These are phyloP conservation scores for Exidia glandulosa DNA, from an alignment of 768 basidiomycete species.

Conservation along the genomic window DNA sequence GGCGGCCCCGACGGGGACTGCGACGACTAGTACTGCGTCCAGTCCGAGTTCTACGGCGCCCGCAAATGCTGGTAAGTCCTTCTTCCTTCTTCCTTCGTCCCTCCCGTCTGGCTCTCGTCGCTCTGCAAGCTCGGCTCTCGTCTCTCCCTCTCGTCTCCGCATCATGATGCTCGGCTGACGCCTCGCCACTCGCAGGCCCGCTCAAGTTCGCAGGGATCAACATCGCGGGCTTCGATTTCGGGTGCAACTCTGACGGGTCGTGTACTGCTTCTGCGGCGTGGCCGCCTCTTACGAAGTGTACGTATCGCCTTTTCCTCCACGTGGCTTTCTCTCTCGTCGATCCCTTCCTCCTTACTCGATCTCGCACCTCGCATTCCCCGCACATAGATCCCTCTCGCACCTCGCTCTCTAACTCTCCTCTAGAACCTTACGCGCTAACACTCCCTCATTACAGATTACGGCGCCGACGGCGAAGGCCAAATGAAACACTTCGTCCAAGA, in stretches of 20 bases:
- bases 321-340: background rate
- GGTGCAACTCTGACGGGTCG: conserved; percentile 25
- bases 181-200: background rate
- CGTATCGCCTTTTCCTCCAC: background rate
- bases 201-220: conserved; percentile 11
- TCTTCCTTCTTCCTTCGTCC: background rate
- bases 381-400: no score
- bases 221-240: conserved; percentile 47
- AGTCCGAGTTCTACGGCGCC: conserved; percentile 1
- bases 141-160: conserved; percentile 31
- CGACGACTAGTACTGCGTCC: conserved; percentile 1
- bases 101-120: conserved; percentile 1
- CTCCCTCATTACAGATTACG: conserved; percentile 35
- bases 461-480: conserved; percentile 41
- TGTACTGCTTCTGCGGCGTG: background rate
- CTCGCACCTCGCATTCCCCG: conserved; percentile 13
- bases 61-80: background rate
- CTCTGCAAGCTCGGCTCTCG: conserved; percentile 18
- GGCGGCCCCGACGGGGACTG: conserved; percentile 8
- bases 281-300: background rate
- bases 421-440: conserved; percentile 28
- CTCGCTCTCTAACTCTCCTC: background rate
- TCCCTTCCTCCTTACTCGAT: background rate
- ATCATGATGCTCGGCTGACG: background rate
- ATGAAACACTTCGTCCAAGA: conserved; percentile 49